These are phyloP conservation scores for Podospora australis DNA, from an alignment of 495 filamentous ascomycete genomes.

Conservation along the genomic window DNA sequence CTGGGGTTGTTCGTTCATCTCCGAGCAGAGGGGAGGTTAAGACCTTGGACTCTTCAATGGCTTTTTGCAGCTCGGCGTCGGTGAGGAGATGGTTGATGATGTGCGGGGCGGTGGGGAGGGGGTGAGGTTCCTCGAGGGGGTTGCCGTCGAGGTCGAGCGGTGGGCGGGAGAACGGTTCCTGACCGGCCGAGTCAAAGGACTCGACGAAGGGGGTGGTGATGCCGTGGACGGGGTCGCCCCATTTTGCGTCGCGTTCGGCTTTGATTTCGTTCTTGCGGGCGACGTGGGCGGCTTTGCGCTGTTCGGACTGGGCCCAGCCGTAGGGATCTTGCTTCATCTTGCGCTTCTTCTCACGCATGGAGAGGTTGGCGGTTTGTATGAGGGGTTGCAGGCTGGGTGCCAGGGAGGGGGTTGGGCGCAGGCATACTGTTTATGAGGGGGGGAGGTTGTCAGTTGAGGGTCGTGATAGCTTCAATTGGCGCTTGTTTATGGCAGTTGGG, in stretches of 20 bases:
- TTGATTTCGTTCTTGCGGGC: constrained; percentile 62
- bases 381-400: constrained; percentile 34
- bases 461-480: neutral
- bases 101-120: constrained; percentile 38
- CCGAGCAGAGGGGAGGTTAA: constrained; percentile 52
- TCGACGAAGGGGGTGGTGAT: constrained; percentile 73
- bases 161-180: constrained; percentile 27
- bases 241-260: constrained; percentile 48
- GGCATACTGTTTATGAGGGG: constrained; percentile 45
- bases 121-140: constrained; percentile 24
- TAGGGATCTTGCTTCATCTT: constrained; percentile 57
- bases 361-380: constrained; percentile 45
- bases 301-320: constrained; percentile 62
- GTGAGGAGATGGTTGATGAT: constrained; percentile 70
- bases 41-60: constrained; percentile 56
- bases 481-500: constrained; percentile 4
- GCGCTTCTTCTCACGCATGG: constrained; percentile 40
- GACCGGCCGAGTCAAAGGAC: constrained; percentile 61
- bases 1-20: constrained; percentile 28
- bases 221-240: constrained; percentile 75
- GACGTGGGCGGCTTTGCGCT: constrained; percentile 74
- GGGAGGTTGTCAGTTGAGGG: constrained; percentile 15
- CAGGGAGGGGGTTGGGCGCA: constrained; percentile 33
- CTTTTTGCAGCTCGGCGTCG: constrained; percentile 53
- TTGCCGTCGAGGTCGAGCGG: constrained; percentile 32